These are phyloP conservation scores for Penicillium oxalicum DNA, from an alignment of 2,329 filamentous ascomycete species.

Conservation along the genomic window DNA sequence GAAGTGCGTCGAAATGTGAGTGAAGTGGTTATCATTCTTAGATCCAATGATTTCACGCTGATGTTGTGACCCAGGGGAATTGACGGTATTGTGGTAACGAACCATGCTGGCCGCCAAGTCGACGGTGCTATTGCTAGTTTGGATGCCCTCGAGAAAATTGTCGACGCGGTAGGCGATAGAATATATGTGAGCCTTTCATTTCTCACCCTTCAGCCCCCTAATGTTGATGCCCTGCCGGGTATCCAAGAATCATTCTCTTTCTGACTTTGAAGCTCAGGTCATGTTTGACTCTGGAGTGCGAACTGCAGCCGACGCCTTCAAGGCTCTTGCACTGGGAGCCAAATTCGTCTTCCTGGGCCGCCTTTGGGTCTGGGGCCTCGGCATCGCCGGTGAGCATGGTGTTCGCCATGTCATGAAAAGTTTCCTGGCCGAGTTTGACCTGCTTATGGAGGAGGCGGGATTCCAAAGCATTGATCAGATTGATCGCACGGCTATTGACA, in stretches of 20 bases:
- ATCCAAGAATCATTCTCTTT: neutral
- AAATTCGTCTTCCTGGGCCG: slow-evolving; percentile 58
- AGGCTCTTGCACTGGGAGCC: slow-evolving; percentile 56
- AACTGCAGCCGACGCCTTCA: slow-evolving; percentile 53
- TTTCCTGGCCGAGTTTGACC: slow-evolving; percentile 58
- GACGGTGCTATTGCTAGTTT: slow-evolving; percentile 56
- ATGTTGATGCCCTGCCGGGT: too few relatives aligned
- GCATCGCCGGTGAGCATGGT: slow-evolving; percentile 55
- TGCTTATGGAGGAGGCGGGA: slow-evolving; percentile 55
- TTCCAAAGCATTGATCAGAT: slow-evolving; percentile 51
- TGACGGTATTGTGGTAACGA: slow-evolving; percentile 63
- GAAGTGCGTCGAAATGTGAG: slow-evolving; percentile 47
- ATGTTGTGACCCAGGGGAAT: slow-evolving; percentile 41
- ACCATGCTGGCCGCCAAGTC: slow-evolving; percentile 64
- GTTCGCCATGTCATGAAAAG: slow-evolving; percentile 58
- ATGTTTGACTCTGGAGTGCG: slow-evolving; percentile 58
- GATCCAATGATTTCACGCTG: neutral
- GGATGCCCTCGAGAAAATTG: slow-evolving; percentile 56
- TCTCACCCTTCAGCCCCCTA: neutral
- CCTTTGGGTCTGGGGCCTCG: slow-evolving; percentile 56
- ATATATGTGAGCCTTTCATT: neutral
- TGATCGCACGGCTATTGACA: slow-evolving; percentile 25
- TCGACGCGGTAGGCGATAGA: slow-evolving; percentile 45
- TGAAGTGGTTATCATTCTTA: neutral
- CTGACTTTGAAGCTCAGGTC: slow-evolving; percentile 38